Percentiles rank a stretch among this genome's conserved stretches.
phyloP scores from a whole-genome alignment of 116 monocot species.

The Posidonia oceanica region DNA sequence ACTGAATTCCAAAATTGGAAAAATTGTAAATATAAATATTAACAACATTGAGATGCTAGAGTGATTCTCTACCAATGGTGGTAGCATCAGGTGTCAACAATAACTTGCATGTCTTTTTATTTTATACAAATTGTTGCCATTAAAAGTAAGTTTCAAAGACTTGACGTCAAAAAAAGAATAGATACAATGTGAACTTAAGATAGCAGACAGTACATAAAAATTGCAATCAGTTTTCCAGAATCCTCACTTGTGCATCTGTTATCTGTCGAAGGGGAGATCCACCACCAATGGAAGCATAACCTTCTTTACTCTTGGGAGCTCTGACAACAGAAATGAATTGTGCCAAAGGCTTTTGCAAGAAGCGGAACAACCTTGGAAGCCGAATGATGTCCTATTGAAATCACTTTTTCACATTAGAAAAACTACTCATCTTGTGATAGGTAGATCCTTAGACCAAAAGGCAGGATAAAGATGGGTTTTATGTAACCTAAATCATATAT shows the following conservation, averaged over 20 bases:
- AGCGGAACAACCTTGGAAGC: slow-evolving; percentile 75
- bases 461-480: too few relatives aligned
- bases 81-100: too few relatives aligned
- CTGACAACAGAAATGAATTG: slow-evolving; percentile 84
- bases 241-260: slow-evolving; percentile 73
- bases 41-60: too few relatives aligned
- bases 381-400: slow-evolving; percentile 82
- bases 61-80: too few relatives aligned
- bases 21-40: background rate
- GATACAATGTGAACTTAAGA: background rate
- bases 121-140: too few relatives aligned
- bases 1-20: background rate
- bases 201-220: background rate
- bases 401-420: background rate
- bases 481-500: too few relatives aligned
- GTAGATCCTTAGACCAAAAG: background rate
- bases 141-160: background rate
- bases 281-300: slow-evolving; percentile 97
- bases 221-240: background rate
- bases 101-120: too few relatives aligned
- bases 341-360: slow-evolving; percentile 91
- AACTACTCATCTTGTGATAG: background rate
- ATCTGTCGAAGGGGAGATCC: slow-evolving; percentile 91
- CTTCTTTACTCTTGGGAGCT: slow-evolving; percentile 99
- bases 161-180: background rate